Conservation (phyloP, 805 yeast genomes). For the Saturnispora zaruensis region DNA sequence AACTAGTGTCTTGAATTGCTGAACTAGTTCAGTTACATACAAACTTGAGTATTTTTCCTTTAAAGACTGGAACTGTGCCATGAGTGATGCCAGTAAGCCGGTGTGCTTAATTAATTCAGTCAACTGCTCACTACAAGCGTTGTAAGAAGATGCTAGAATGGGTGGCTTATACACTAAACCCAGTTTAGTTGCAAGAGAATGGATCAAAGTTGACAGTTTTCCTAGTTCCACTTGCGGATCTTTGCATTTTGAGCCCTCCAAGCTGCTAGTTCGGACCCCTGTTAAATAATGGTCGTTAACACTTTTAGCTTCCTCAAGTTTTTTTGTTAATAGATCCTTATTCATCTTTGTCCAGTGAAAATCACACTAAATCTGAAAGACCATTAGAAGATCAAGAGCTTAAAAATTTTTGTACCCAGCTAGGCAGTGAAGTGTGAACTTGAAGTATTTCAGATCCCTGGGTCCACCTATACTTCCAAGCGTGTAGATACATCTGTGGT, state of each 20-base stretch:
- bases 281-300: background rate
- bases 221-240: constrained; percentile 47
- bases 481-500: constrained; percentile 37
- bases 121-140: constrained; percentile 42
- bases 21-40: constrained; percentile 27
- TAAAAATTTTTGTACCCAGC: constrained; percentile 7
- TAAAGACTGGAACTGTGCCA: constrained; percentile 33
- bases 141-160: constrained; percentile 30
- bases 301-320: background rate
- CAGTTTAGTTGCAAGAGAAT: constrained; percentile 71
- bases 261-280: background rate
- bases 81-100: constrained; percentile 38
- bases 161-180: constrained; percentile 64
- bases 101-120: constrained; percentile 37
- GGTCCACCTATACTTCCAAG: constrained; percentile 27
- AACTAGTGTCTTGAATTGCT: constrained; percentile 16
- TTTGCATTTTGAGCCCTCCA: constrained; percentile 26
- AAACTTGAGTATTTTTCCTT: constrained; percentile 25
- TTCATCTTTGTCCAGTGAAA: background rate
- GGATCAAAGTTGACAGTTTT: constrained; percentile 51
- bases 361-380: background rate
- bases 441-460: background rate
- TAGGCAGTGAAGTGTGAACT: constrained; percentile 1
- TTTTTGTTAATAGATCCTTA: background rate
- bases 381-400: background rate